Base-by-base conservation (phyloP, 2,329 filamentous ascomycete genomes). In the Aureobasidium sp. region DNA sequence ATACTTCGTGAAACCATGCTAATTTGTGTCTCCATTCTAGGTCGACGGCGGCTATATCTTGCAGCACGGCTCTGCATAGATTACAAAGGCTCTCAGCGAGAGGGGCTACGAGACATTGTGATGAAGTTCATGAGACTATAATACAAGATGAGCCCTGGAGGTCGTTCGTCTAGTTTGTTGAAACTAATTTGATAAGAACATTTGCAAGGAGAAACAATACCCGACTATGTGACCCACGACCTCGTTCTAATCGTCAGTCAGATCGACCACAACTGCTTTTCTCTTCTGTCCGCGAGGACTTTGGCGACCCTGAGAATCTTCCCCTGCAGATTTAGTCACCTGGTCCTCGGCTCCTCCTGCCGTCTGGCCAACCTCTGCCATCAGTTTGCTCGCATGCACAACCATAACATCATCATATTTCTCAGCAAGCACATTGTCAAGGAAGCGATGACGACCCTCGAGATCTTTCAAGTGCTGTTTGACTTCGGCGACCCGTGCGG, bases 41-140 rank as follows among this genome's bases (percentile, higher is more conserved):
- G 45, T 48, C 5, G 81, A 84, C 68, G 82, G 82, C 6, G 82
- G 81, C 0, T 84, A 83, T 65, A 75, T 75, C 5, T 65, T 81
- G 29, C 66, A 70, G 31, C 53, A 57, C 15, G 53, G 53, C 40
- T 57, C 53, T 57, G 53, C 53, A 29, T 57, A 47, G 49, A 53
- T 17, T 9, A 35, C 6, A n/a, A 8, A 24, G 27, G 1, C 14
- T 27, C 1, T 24, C 19, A 17, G 22, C 22, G 11, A 39, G 12
- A 19, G 27, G 33, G 19, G 12, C 1, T 9, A 50, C 3, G 48
- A 8, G 2, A 19, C 4, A 5, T 35, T 35, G 35, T 49, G n/a
- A 50, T 15, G 48, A 50, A 19, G 3, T 35, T 24, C 22, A 50
- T 50, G 29, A 12, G 11, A 22, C n/a, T 29, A 29, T 29, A 50